Base-by-base conservation (phyloP, 768 basidiomycete species). In the Hysterangium stoloniferum region DNA sequence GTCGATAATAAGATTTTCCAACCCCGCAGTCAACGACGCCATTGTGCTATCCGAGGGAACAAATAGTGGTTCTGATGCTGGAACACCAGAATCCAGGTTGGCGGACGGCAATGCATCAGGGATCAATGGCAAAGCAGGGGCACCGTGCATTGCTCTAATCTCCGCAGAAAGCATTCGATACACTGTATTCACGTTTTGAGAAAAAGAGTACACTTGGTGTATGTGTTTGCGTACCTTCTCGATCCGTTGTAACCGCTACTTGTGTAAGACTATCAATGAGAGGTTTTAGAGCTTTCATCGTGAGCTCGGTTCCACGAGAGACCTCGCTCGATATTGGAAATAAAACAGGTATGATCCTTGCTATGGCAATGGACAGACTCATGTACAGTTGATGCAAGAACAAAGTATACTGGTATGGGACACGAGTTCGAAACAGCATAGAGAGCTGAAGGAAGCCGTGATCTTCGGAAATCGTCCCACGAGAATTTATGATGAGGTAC, bases 351-450 rank as follows among this genome's bases (percentile, higher is more conserved):
- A 77, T 77, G 4, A 92, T 79, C 17, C 82, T 72, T 13, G 76
- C 78, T 8, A 90, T 72, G 0, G 86, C 87, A 33, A 89, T 74
- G 27, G 79, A 85, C 51, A 83, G 59, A 62, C 86, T 82, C 58
- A 88, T 66, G 64, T 87, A 90, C 24, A 86, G 60, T 55, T 88
- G 81, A 58, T 87, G 89, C 33, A 92, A 69, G 64, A 90, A 77
- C 32, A 77, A 67, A 53, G 88, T 74, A 64, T 92, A 85, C 60
- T 93, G 88, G 62, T 82, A 84, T 1, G 78, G 73, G 1, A 85
- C 76, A 11, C 86, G 76, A 5, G 25, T 32, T 48, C 11, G 56
- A 48, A 31, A 61, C 48, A 61, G 62, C 61, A 56, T 67, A 50
- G 48, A 63, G 59, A 38, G 58, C 59, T 52, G 57, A 60, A 52